Conservation (phyloP, 495 filamentous ascomycete genomes). For the Viridothelium virens region DNA sequence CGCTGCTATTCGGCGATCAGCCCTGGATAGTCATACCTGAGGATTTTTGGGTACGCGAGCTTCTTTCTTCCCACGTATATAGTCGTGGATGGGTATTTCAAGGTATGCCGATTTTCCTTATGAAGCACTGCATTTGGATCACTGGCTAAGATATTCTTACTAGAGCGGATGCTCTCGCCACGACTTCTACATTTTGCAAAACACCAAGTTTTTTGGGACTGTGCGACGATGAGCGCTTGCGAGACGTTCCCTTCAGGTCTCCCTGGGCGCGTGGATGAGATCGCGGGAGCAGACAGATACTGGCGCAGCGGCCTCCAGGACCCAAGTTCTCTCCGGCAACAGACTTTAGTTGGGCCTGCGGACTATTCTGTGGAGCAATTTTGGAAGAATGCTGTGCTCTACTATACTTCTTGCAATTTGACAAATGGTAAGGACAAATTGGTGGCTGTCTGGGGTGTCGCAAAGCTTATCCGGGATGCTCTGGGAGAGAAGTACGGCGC, state of each 20-base stretch:
- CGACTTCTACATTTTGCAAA: constrained; percentile 11
- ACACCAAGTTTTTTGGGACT: constrained; percentile 14
- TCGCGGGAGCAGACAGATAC: not conserved
- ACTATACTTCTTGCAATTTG: constrained; percentile 11
- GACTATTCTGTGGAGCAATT: not conserved
- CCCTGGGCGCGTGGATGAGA: not conserved
- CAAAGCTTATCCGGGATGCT: not conserved
- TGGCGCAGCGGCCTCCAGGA: not conserved
- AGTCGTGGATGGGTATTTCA: constrained; percentile 15
- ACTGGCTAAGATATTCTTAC: not conserved
- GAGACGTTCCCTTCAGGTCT: constrained; percentile 13
- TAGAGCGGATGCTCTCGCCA: constrained; percentile 13
- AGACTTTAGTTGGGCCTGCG: not conserved
- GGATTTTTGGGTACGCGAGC: not conserved
- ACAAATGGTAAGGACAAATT: constrained; percentile 9
- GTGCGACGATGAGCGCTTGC: constrained; percentile 2
- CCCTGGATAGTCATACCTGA: not conserved
- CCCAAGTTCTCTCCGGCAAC: not conserved
- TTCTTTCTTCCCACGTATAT: not conserved
- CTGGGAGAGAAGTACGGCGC: constrained; percentile 11
- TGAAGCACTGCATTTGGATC: not conserved
- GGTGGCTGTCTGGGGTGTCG: constrained; percentile 13
- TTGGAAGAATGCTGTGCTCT: not conserved
- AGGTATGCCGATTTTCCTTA: not conserved
- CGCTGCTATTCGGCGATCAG: not conserved